These are phyloP conservation scores for Fagopyrum tataricum DNA, from an alignment of 148 eudicot genomes.

Conservation along the genomic window DNA sequence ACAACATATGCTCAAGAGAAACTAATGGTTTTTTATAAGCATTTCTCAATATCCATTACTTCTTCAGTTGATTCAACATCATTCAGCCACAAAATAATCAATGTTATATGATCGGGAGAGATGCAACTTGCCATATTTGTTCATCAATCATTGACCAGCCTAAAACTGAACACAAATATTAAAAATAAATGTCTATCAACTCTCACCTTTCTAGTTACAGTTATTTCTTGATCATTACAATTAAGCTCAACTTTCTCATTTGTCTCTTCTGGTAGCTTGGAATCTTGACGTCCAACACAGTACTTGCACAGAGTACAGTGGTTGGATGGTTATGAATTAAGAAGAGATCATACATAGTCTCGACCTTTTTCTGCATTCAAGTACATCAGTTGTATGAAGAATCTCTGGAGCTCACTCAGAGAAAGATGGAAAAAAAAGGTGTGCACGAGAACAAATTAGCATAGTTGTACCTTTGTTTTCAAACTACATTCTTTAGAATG, in stretches of 20 bases:
- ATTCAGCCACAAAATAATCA: not conserved
- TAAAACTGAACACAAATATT: no score
- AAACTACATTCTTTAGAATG: not conserved
- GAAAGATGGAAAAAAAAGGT: not conserved
- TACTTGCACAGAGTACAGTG: no score
- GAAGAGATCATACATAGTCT: slow-evolving; percentile 40
- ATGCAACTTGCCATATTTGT: not conserved
- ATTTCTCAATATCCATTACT: not conserved
- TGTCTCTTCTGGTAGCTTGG: no score
- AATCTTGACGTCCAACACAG: no score
- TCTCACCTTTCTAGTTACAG: no score
- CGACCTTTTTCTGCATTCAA: slow-evolving; percentile 46
- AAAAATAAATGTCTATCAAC: no score
- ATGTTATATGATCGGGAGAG: not conserved
- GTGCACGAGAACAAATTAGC: not conserved
- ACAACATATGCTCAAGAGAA: not conserved
- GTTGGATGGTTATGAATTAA: no score
- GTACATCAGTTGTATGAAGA: slow-evolving; percentile 8
- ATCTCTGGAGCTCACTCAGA: not conserved
- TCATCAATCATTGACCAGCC: no score
- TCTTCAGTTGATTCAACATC: not conserved
- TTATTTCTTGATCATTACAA: no score
- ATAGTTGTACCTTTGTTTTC: not conserved
- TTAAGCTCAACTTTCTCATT: no score
- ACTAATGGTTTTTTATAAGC: not conserved